Conservation (phyloP, 1,284 basidiomycete species). For the Leucoagaricus sp. region DNA sequence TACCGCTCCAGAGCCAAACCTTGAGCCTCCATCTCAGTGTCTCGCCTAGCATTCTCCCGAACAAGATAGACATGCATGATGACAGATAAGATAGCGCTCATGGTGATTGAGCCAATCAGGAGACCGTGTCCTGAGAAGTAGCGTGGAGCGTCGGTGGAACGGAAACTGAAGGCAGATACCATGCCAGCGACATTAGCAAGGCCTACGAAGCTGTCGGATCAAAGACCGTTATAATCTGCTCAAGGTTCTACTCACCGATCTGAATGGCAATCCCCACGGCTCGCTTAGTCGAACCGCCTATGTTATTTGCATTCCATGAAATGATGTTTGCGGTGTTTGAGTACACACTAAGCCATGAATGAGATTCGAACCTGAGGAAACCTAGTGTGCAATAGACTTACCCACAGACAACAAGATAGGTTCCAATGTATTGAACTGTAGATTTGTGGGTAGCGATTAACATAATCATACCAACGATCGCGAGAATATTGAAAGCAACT, state of each 20-base stretch:
- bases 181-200: slow-evolving; percentile 45
- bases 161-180: slow-evolving; percentile 32
- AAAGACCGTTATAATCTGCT: not conserved
- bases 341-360: slow-evolving; percentile 26
- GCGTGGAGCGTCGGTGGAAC: slow-evolving; percentile 26
- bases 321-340: slow-evolving; percentile 34
- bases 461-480: slow-evolving; percentile 32
- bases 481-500: slow-evolving; percentile 28
- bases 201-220: no score
- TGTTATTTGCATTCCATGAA: slow-evolving; percentile 45
- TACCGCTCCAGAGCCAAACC: slow-evolving; percentile 27
- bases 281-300: slow-evolving; percentile 42
- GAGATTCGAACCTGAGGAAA: not conserved
- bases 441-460: slow-evolving; percentile 32
- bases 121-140: slow-evolving; percentile 33
- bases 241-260: slow-evolving; percentile 27
- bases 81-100: slow-evolving; percentile 24
- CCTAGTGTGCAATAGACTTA: slow-evolving; percentile 13
- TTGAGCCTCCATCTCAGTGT: slow-evolving; percentile 20
- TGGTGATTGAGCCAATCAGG: slow-evolving; percentile 27
- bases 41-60: slow-evolving; percentile 27
- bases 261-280: slow-evolving; percentile 45
- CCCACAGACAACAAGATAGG: slow-evolving; percentile 36
- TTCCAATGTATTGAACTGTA: slow-evolving; percentile 32
- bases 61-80: slow-evolving; percentile 28